A percentile compares a stretch with the other conserved stretches of the same genome.
Evolutionary conservation across 2,329 filamentous ascomycete species (phyloP).

Genomic region (Apiospora malaysiana): DNA sequence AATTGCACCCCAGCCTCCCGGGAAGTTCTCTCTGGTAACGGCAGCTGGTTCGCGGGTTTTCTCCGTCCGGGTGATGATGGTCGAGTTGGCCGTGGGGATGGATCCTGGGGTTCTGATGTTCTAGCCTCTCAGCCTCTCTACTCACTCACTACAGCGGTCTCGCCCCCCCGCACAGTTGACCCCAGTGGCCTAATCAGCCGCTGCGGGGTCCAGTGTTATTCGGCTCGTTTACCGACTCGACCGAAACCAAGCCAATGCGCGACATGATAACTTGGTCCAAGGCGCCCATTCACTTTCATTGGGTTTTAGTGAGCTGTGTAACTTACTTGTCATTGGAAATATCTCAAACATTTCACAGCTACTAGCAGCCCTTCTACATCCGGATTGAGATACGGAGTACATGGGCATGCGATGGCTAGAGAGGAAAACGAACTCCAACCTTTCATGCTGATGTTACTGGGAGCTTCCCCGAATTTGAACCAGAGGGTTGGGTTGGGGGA

Average conservation of each 20-base stretch:
- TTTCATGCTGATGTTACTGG: too few species aligned
- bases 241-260: background rate
- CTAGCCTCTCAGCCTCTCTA: background rate
- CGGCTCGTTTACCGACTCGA: constrained; percentile 10
- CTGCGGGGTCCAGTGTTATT: background rate
- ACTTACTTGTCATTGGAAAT: too few species aligned
- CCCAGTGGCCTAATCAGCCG: background rate
- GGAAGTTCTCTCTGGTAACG: background rate
- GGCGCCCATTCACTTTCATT: background rate
- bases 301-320: too few species aligned
- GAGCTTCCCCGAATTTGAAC: background rate
- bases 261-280: background rate
- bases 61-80: background rate
- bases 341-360: too few species aligned
- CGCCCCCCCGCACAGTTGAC: background rate
- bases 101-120: background rate
- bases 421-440: background rate
- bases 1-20: background rate
- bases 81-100: background rate
- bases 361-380: background rate
- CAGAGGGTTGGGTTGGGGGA: background rate
- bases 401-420: too few species aligned
- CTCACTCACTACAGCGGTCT: background rate
- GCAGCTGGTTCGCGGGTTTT: constrained; percentile 12
- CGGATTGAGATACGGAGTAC: too few species aligned